Conservation (phyloP, 208 protist genomes). For the Herpetomonas tarakana region DNA sequence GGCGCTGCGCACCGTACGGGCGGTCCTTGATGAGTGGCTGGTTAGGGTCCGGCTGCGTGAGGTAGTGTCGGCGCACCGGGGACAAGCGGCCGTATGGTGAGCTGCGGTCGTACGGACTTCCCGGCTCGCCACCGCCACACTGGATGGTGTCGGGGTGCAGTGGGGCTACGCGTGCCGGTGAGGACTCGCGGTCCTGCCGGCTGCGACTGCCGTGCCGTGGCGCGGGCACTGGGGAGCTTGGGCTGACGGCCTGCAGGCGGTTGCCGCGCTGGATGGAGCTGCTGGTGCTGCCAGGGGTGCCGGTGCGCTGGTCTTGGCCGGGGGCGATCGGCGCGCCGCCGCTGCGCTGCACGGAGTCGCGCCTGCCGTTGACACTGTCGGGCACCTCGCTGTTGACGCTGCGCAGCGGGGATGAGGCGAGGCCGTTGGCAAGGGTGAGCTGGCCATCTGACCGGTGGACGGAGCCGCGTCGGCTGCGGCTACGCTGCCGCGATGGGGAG, state of each 20-base stretch:
- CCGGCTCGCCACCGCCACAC: neutral
- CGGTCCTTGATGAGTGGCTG: too few species aligned
- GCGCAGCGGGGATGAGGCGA: neutral
- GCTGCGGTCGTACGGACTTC: neutral
- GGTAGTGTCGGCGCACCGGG: neutral
- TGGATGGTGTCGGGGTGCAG: neutral
- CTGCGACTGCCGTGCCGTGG: neutral
- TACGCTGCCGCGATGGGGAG: neutral
- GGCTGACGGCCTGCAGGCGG: neutral
- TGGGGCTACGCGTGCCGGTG: neutral
- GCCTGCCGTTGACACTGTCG: neutral
- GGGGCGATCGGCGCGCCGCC: too few species aligned
- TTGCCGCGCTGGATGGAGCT: neutral
- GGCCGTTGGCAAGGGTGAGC: neutral
- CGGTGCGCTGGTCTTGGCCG: too few species aligned
- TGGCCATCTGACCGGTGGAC: neutral
- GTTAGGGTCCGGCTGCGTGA: neutral
- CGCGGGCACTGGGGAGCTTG: too few species aligned
- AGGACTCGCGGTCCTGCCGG: neutral
- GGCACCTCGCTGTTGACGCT: too few species aligned
- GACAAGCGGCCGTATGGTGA: neutral
- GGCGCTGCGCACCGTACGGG: too few species aligned
- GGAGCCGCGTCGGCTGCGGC: neutral
- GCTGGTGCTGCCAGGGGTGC: neutral
- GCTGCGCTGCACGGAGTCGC: neutral